Evolutionary conservation across 805 yeast species (phyloP), one percentile per base, ranked within the genome.

Genomic region (Dipodascus geniculatus): DNA sequence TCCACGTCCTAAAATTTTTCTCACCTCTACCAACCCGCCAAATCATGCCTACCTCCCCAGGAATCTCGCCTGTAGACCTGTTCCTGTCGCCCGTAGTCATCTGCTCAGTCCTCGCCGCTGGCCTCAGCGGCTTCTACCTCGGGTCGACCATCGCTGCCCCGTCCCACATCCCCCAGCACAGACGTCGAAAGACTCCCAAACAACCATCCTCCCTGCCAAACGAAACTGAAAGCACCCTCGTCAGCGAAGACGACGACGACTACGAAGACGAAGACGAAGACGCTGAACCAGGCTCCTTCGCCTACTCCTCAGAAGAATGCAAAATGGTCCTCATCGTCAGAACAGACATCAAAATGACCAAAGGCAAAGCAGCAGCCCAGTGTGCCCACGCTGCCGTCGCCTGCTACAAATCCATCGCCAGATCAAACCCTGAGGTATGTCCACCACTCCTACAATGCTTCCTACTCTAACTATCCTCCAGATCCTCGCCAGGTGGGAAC

Each of bases 301-400:
- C 57, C 3, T 53, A 55, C 17, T 49, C 58, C 8, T 31, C 48
- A 2, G 63, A 60, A 52, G 62, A 59, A 50, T 60, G 62, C 57
- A 69, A 69, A 62, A 85, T 91, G 96, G 89, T 93, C 0, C 72
- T 93, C 23, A 81, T 89, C 2, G 88, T 93, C 2, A 80, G 99
- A 56, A 85, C 83, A 24, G 99, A 93, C 66, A 71, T 93, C 56
- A 83, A 81, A 48, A 93, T 93, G 98, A 81, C 85, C 31, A 88
- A 87, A 68, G 99, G 99, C 22, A 93, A 93, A 65, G 83, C 87
- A 1, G 97, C 98, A 2, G 99, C 99, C 3, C 99, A 93, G 65
- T 91, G 98, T 68, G 83, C 89, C 42, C 99, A 93, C 71, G 99
- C 99, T n/a, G 95, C 98, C 0, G 75, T 93, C 33, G 90, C 93